Base-by-base conservation (phyloP, 2,329 filamentous ascomycete species). In the Aspergillus piperis region DNA sequence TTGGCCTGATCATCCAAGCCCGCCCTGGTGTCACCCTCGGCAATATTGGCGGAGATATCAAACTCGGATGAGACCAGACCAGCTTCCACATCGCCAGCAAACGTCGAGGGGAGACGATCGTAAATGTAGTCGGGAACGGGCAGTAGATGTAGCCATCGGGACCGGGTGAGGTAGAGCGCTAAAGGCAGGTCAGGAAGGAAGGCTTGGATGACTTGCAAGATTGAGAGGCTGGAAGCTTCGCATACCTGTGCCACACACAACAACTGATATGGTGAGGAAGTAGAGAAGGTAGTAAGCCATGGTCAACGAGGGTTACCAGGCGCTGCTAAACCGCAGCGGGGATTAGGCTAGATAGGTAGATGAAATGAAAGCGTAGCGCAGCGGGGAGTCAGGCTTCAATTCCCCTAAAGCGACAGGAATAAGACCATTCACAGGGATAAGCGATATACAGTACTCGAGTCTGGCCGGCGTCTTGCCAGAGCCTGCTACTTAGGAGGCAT, bases 11-110 rank as follows among this genome's bases (percentile, higher is more conserved):
- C 87, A 73, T 98, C 93, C 17, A 99, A 82, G 0, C 95, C 95
- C 0, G 87, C 86, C 66, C 95, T 86, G 30, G 83, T 82, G 74
- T 99, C 95, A 54, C 90, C 90, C 11, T 84, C 86, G 60, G 88
- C 88, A 36, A 99, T 82, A 73, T 99, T 99, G 64, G 84, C 86
- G 8, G 83, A 80, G 25, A 99, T 84, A 71, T 96, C 90, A 75
- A 99, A 99, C 57, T 88, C 90, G 58, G 84, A 84, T 62, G 90
- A 94, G 44, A 88, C 90, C 27, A 99, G 84, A 19, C 95, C 95
- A 15, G 90, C 88, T 77, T 97, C 94, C 60, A 95, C 88, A 78
- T 99, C 95, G 66, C 85, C 87, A 47, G 87, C 82, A 80, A 98
- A 99, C 53, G 85, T 88, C 15, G 83, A 83, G 0, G 92, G 91